Evolutionary conservation across 768 basidiomycete species (phyloP).

Genomic region (Macrolepiota dolichaula): DNA sequence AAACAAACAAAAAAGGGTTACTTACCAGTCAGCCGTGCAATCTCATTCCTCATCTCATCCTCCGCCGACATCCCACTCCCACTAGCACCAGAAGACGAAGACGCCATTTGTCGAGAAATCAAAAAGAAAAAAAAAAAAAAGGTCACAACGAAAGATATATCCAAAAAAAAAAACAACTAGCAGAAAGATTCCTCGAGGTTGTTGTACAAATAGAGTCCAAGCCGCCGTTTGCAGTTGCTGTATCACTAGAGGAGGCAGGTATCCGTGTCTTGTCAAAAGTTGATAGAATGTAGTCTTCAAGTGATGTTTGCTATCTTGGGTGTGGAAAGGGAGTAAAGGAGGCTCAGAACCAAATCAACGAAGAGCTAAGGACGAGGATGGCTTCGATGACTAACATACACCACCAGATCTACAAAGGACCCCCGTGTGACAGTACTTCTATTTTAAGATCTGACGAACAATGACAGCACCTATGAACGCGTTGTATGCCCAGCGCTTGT

Average conservation of each 20-base stretch:
- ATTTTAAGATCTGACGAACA: neutral
- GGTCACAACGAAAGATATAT: neutral
- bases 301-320: too few species aligned
- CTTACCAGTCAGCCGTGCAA: slow-evolving; percentile 61
- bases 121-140: neutral
- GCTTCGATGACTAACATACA: neutral
- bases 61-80: slow-evolving; percentile 30
- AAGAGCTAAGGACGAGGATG: neutral
- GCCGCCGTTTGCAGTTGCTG: too few species aligned
- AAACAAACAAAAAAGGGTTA: neutral
- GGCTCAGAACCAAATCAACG: neutral
- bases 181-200: too few species aligned
- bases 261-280: too few species aligned
- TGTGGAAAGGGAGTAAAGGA: neutral
- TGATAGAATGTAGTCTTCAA: too few species aligned
- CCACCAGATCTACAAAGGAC: neutral
- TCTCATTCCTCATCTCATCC: slow-evolving; percentile 61
- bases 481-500: too few species aligned
- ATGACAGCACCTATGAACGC: too few species aligned
- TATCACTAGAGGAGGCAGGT: too few species aligned
- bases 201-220: too few species aligned
- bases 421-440: neutral
- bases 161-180: neutral
- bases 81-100: neutral
- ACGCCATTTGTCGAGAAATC: slow-evolving; percentile 4